Percentiles rank a stretch among this genome's conserved stretches.
phyloP scores from a whole-genome alignment of 2,329 filamentous ascomycete species.

The Clonostachys rhizophaga region DNA sequence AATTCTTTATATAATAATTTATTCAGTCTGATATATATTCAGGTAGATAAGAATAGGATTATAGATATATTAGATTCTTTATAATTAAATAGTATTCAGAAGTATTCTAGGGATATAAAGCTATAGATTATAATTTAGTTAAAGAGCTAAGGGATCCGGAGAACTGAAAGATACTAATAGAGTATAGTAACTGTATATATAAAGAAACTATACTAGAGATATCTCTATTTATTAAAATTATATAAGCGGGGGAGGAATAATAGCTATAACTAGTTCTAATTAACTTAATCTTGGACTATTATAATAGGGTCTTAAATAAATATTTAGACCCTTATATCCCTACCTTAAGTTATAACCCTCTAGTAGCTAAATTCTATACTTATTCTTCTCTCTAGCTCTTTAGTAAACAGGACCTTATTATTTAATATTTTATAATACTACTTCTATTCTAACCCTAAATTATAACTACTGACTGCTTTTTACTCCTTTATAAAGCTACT shows the following conservation, averaged over 20 bases:
- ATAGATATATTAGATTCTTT: background rate
- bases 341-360: background rate
- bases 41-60: background rate
- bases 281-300: too few relatives aligned
- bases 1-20: too few relatives aligned
- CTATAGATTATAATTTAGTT: background rate
- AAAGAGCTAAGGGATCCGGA: background rate
- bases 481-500: too few relatives aligned
- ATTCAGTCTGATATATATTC: background rate
- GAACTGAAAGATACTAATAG: background rate
- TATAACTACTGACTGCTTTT: too few relatives aligned
- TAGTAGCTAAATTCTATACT: background rate
- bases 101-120: too few relatives aligned
- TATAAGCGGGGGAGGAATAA: too few relatives aligned
- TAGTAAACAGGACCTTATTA: too few relatives aligned
- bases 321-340: background rate
- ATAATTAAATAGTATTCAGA: background rate
- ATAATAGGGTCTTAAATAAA: background rate
- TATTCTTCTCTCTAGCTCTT: too few relatives aligned
- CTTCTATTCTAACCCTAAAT: too few relatives aligned
- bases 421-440: too few relatives aligned
- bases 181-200: background rate
- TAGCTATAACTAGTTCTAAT: too few relatives aligned
- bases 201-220: background rate
- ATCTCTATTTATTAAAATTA: too few relatives aligned